phyloP scores from a whole-genome alignment of 2,329 filamentous ascomycete genomes.

The Nemania serpens region DNA sequence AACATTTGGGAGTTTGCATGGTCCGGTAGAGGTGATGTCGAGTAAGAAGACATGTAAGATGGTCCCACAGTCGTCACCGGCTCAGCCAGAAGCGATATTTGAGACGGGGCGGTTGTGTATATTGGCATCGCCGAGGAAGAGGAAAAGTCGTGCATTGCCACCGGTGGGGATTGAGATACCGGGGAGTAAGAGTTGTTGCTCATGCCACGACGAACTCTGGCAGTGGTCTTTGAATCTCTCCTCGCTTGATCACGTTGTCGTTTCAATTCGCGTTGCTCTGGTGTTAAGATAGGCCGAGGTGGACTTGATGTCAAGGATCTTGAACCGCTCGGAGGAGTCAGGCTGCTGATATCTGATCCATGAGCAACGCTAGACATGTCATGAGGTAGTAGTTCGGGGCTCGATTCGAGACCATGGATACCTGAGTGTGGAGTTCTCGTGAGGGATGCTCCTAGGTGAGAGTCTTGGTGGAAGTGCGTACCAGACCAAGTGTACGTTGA shows the following conservation, averaged over 20 bases:
- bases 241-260: slow-evolving; percentile 64
- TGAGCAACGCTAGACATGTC: slow-evolving; percentile 53
- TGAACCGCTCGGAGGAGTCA: slow-evolving; percentile 55
- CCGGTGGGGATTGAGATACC: slow-evolving; percentile 47
- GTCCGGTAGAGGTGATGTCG: slow-evolving; percentile 51
- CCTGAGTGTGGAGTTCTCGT: slow-evolving; percentile 10
- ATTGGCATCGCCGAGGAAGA: slow-evolving; percentile 51
- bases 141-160: slow-evolving; percentile 50
- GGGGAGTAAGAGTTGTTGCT: slow-evolving; percentile 48
- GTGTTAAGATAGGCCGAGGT: slow-evolving; percentile 57
- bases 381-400: slow-evolving; percentile 47
- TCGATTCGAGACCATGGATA: slow-evolving; percentile 44
- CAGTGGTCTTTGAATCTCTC: slow-evolving; percentile 60
- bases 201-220: slow-evolving; percentile 56
- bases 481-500: slow-evolving; percentile 55
- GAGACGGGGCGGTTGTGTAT: slow-evolving; percentile 56
- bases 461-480: slow-evolving; percentile 33
- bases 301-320: slow-evolving; percentile 64
- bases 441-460: slow-evolving; percentile 4
- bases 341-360: slow-evolving; percentile 52
- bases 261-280: slow-evolving; percentile 66
- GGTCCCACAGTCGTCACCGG: slow-evolving; percentile 50
- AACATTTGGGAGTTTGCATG: slow-evolving; percentile 41
- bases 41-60: slow-evolving; percentile 57
- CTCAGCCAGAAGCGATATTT: slow-evolving; percentile 58